Evolutionary conservation across 1,284 basidiomycete genomes (phyloP).

Genomic region (Phlebopus sp.): DNA sequence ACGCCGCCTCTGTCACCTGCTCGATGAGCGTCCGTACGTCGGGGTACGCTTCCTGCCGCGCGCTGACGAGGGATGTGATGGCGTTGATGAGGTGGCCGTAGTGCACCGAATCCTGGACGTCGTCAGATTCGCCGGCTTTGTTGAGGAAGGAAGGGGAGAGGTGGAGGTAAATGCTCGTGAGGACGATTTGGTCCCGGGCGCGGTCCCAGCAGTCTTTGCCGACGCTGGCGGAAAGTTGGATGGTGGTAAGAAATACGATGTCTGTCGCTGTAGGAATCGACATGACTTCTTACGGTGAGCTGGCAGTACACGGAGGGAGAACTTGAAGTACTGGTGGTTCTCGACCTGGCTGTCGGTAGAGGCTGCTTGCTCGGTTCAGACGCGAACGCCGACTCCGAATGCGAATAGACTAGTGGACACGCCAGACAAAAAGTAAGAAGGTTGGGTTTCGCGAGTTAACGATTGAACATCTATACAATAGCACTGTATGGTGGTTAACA

Average conservation of each 20-base stretch:
- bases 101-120: slow-evolving; percentile 46
- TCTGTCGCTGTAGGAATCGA: slow-evolving; percentile 25
- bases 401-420: too few species aligned
- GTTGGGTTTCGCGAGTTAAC: too few species aligned
- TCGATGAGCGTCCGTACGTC: slow-evolving; percentile 32
- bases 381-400: too few species aligned
- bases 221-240: slow-evolving; percentile 38
- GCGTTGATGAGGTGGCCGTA: slow-evolving; percentile 48
- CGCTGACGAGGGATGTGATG: slow-evolving; percentile 31
- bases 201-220: slow-evolving; percentile 51
- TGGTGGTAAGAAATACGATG: slow-evolving; percentile 40
- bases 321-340: too few species aligned
- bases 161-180: slow-evolving; percentile 41
- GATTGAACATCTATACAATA: too few species aligned
- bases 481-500: too few species aligned
- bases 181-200: slow-evolving; percentile 38
- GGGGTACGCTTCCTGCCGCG: slow-evolving; percentile 14
- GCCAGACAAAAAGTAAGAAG: too few species aligned
- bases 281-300: too few species aligned
- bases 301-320: too few species aligned
- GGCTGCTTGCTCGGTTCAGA: too few species aligned
- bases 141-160: slow-evolving; percentile 38
- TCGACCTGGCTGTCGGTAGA: too few species aligned
- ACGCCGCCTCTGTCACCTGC: slow-evolving; percentile 34
- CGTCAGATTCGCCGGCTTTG: slow-evolving; percentile 39